Evolutionary conservation across 768 basidiomycete genomes (phyloP), one percentile per base, ranked within the genome.

Genomic region (Daedaleopsis nitida): DNA sequence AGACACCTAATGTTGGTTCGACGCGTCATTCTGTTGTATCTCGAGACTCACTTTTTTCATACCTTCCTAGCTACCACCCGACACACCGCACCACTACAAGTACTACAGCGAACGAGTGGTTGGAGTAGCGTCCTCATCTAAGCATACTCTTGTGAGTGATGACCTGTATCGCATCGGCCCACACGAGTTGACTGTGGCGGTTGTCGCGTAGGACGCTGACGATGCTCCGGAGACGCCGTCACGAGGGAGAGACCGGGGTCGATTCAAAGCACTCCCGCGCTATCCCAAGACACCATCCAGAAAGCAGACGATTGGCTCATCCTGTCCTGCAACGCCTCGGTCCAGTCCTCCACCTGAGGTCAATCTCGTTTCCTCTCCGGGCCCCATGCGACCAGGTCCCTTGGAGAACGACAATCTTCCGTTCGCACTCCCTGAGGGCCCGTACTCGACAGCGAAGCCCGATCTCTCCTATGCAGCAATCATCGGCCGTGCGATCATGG

Each of bases 401-500:
- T 55, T 60, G 4, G 84, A 85, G 21, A 86, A 87, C 55, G 86
- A 87, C 45, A 85, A 86, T 24, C 76, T 89, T 45, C 91, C 92
- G 3, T 93, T 88, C 71, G 85, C 73, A 56, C 82, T 97, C 0
- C 96, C 96, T 0, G 83, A 88, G 4, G 93, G 94, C 27, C 93
- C 94, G 2, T 93, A 95, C 70, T 86, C 89, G 13, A 76, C 77
- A 39, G 81, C 80, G 56, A 93, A 95, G 71, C 97, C 97, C 0
- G 86, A 90, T 51, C 84, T 86, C 42, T 95, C 95, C 2, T 98
- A 98, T 69, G 96, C 97, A 5, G 96, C 95, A 2, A 84, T 98
- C 50, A 94, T 98, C 64, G 96, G 96, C 1, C 95, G 96, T 68
- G 96, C 96, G 14, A 87, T 99, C 61, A 80, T 96, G 63, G 89